Conservation (phyloP, 1,284 basidiomycete species). For the Naganishia sp. region DNA sequence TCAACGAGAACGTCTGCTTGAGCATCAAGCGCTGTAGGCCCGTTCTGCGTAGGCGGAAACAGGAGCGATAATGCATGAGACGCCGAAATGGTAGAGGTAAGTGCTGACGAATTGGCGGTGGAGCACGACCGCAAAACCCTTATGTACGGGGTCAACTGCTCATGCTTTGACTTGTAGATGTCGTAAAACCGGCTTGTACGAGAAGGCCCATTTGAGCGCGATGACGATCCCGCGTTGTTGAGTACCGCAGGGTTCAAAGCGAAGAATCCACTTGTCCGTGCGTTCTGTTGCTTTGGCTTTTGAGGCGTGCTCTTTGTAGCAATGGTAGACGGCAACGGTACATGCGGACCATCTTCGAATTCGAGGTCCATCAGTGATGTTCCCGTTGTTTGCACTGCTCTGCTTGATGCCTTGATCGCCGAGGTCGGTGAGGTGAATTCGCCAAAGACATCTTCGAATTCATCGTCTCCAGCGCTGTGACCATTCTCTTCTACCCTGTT, state of each 20-base stretch:
- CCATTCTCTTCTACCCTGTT: constrained; percentile 35
- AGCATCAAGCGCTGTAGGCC: constrained; percentile 52
- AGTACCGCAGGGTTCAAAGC: constrained; percentile 42
- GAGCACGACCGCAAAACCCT: constrained; percentile 38
- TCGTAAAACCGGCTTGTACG: constrained; percentile 5
- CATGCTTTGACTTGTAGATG: constrained; percentile 22
- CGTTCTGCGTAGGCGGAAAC: constrained; percentile 57
- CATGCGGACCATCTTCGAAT: constrained; percentile 36
- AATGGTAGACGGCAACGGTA: constrained; percentile 51
- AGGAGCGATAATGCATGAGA: constrained; percentile 56
- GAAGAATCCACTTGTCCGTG: constrained; percentile 51
- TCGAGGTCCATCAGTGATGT: constrained; percentile 53
- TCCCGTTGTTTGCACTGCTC: constrained; percentile 31
- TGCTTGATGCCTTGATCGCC: constrained; percentile 6
- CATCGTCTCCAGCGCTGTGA: constrained; percentile 53
- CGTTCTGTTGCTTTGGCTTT: background rate
- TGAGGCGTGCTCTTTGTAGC: constrained; percentile 24
- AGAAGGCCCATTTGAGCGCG: constrained; percentile 13
- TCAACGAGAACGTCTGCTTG: constrained; percentile 68
- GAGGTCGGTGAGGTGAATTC: constrained; percentile 63
- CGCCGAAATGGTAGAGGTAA: constrained; percentile 31
- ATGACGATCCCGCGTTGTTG: constrained; percentile 21
- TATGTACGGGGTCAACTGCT: constrained; percentile 59
- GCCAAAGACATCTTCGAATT: constrained; percentile 81
- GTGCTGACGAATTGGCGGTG: constrained; percentile 40